Base-by-base conservation (phyloP, 2,329 filamentous ascomycete species). In the Ambrosiella cleistominuta region DNA sequence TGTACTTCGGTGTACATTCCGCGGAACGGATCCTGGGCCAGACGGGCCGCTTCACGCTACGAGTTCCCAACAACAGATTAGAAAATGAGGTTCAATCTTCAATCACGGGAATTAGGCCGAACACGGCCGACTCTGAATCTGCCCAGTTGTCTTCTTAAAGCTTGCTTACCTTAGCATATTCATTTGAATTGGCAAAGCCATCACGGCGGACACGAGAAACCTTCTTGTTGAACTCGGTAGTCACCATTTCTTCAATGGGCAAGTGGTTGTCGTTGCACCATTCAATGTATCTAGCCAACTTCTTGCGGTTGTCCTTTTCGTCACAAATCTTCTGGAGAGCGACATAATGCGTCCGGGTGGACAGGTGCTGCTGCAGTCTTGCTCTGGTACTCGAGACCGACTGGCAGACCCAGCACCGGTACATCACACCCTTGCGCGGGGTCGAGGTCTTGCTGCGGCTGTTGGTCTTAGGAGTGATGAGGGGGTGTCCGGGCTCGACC, bases 1-100 rank as follows among this genome's bases (percentile, higher is more conserved):
- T 19, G 51, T 8, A 36, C 36, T 12, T 39, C 40, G 17, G 35
- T n/a, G 58, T 60, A 60, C 58, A 60, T 60, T 19, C 58, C 58
- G 17, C 58, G 58, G 49, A 54, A 60, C 13, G 58, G 58, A 38
- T 60, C 58, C 37, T 51, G 37, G 47, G 49, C 44, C 12, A 60
- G 53, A 15, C 58, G 58, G 12, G 49, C 49, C 13, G 54, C 58
- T 38, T 60, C 54, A 27, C 56, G 49, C 58, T 60, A n/a, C 9
- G 39, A 42, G n/a, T 42, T 5, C 27, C 27, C 27, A 12, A n/a
- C 38, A 44, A 15, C 15, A n/a, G 15, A 11, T 45, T 13, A 13
- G 7, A 39, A 19, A 6, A 17, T 36, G n/a, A 37, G 27, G 1
- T 44, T 17, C 39, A 27, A 27, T 27, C 27, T 3, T 27, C 27